phyloP scores from a whole-genome alignment of 768 basidiomycete genomes.

The Kwoniella dendrophila region DNA sequence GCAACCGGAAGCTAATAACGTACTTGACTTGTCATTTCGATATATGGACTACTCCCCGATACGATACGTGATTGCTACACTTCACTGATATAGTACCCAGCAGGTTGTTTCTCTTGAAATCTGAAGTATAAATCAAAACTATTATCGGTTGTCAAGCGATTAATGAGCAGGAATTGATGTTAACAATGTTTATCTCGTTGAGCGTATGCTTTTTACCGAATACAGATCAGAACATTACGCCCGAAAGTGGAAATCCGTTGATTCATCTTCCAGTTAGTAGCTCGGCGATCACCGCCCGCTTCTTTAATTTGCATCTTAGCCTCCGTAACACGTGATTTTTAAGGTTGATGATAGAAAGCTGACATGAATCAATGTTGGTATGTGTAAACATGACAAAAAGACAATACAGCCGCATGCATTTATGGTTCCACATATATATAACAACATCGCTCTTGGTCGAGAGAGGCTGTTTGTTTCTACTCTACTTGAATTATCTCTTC shows the following conservation, averaged over 20 bases:
- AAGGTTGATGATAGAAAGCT: too few species aligned
- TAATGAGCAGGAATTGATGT: background rate
- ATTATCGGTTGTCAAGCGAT: background rate
- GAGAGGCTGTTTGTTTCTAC: too few species aligned
- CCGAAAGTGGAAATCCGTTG: conserved; percentile 12
- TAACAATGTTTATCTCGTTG: background rate
- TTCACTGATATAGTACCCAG: too few species aligned
- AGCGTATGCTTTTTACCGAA: background rate
- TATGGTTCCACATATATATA: too few species aligned
- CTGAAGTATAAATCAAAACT: background rate
- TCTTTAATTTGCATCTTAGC: too few species aligned
- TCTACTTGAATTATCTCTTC: background rate
- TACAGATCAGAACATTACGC: background rate
- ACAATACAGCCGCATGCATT: too few species aligned
- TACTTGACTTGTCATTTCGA: background rate
- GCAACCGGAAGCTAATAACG: background rate
- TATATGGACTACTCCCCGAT: too few species aligned
- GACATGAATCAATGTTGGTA: too few species aligned
- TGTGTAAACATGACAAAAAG: too few species aligned
- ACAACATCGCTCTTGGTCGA: too few species aligned
- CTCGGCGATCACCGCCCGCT: conserved; percentile 5
- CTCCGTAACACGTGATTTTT: too few species aligned
- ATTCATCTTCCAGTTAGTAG: background rate
- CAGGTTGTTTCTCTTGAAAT: background rate
- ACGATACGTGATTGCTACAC: too few species aligned